Conservation (phyloP, 352 stramenopile genomes). For the Albugo laibachii region DNA sequence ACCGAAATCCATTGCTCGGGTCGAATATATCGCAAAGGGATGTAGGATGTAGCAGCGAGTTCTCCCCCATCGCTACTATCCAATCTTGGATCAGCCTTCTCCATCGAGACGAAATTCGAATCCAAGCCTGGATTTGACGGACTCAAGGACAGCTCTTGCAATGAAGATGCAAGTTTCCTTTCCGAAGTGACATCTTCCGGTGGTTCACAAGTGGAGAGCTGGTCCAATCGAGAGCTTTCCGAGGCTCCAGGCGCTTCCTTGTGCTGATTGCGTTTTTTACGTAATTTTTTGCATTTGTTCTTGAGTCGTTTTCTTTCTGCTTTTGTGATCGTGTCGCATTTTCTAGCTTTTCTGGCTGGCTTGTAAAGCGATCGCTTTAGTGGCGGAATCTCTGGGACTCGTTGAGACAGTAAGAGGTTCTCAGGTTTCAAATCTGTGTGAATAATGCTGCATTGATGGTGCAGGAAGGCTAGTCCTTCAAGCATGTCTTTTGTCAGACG, state of each 20-base stretch:
- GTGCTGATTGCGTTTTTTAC: constrained; percentile 78
- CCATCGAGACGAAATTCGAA: no score
- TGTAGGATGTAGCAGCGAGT: background rate
- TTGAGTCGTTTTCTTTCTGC: constrained; percentile 90
- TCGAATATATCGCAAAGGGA: background rate
- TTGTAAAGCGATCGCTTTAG: constrained; percentile 40
- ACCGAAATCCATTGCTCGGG: constrained; percentile 26
- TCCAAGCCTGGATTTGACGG: no score
- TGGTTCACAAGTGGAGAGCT: no score
- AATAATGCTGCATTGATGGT: constrained; percentile 96
- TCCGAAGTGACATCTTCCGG: no score
- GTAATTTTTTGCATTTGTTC: constrained; percentile 87
- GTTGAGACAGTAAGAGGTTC: constrained; percentile 90
- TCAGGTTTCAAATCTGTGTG: constrained; percentile 99
- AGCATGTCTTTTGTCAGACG: constrained; percentile 89
- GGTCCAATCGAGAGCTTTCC: no score
- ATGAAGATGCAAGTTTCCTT: no score
- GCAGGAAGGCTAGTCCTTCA: constrained; percentile 93
- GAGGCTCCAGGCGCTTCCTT: background rate
- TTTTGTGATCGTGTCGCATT: constrained; percentile 19
- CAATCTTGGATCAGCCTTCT: constrained; percentile 2
- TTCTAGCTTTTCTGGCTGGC: constrained; percentile 5
- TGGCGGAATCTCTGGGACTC: constrained; percentile 42
- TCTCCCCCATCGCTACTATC: background rate
- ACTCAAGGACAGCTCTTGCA: no score